Evolutionary conservation across 1,284 basidiomycete species (phyloP), one percentile per base, ranked within the genome.

Genomic region (Anthracocystis walkeri): DNA sequence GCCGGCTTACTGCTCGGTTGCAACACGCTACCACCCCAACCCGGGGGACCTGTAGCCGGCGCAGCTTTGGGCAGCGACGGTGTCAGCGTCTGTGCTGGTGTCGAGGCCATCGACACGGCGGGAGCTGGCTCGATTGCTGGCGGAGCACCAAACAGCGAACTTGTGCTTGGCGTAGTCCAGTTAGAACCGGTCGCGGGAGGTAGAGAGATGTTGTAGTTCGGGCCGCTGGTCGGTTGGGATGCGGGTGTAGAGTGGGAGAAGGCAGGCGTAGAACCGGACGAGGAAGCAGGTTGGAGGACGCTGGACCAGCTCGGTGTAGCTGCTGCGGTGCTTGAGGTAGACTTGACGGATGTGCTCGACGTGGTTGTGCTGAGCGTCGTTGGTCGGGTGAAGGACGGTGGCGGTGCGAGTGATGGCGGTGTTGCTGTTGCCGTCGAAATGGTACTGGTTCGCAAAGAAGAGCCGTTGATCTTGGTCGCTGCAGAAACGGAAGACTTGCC

Each of bases 201-300:
- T 0, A 80, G 60, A 16, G 56, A 53, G 71, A 81, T 73, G 61
- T 76, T 81, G 66, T 81, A 81, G 44, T 81, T 81, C n/a, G 79
- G 71, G 1, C 73, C 79, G 14, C 40, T 46, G 1, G 48, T 58
- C 0, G 35, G 29, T 11, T 27, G n/a, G 4, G 48, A 18, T 31
- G 48, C 27, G 1, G 18, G 48, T 16, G 16, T 44, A 23, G 49
- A 40, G 41, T 18, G 20, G 16, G 49, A 20, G 42, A 41, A 7
- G 29, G 42, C 4, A 4, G 52, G 23, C 23, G 41, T 18, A 25
- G n/a, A n/a, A 44, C 16, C 14, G 38, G 54, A 31, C 7, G 70
- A 58, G 12, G 65, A 57, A 31, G 50, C 38, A 1, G 78, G 65
- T 20, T 67, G 49, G 21, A 76, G 74, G 8, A 76, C 46, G 25